A percentile compares a stretch with the other conserved stretches of the same genome.
Evolutionary conservation across 2,329 filamentous ascomycete species (phyloP).

Genomic region (Botrytis sinoallii): DNA sequence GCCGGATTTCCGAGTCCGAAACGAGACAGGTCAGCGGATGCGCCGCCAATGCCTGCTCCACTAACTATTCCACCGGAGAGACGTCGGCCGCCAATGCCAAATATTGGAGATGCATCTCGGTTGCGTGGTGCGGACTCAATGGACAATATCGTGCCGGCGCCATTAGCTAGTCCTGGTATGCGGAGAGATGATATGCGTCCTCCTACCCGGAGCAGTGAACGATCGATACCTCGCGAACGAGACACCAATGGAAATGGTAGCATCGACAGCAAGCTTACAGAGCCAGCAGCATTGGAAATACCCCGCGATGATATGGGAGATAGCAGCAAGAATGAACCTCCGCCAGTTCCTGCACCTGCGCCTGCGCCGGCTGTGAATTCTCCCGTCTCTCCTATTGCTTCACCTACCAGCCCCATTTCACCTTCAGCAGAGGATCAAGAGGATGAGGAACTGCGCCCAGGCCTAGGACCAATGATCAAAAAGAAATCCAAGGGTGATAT

Average conservation of each 20-base stretch:
- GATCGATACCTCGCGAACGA: conserved; percentile 27
- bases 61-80: conserved; percentile 36
- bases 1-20: conserved; percentile 25
- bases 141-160: conserved; percentile 39
- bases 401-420: conserved; percentile 16
- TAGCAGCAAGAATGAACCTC: conserved; percentile 4
- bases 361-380: conserved; percentile 13
- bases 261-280: conserved; percentile 3
- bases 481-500: conserved; percentile 71
- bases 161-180: conserved; percentile 39
- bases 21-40: conserved; percentile 27
- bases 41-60: conserved; percentile 35
- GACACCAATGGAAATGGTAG: conserved; percentile 19
- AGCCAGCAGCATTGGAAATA: conserved; percentile 10
- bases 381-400: conserved; percentile 18
- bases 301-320: not conserved
- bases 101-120: conserved; percentile 33
- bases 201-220: conserved; percentile 38
- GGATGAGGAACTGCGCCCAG: conserved; percentile 56
- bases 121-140: conserved; percentile 29
- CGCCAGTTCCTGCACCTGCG: conserved; percentile 6
- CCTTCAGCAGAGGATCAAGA: conserved; percentile 24
- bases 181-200: conserved; percentile 37
- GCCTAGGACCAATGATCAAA: conserved; percentile 84
- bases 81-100: conserved; percentile 38